These are phyloP conservation scores for Trichoderma aggressivum DNA, from an alignment of 2,329 filamentous ascomycete species.

Conservation along the genomic window DNA sequence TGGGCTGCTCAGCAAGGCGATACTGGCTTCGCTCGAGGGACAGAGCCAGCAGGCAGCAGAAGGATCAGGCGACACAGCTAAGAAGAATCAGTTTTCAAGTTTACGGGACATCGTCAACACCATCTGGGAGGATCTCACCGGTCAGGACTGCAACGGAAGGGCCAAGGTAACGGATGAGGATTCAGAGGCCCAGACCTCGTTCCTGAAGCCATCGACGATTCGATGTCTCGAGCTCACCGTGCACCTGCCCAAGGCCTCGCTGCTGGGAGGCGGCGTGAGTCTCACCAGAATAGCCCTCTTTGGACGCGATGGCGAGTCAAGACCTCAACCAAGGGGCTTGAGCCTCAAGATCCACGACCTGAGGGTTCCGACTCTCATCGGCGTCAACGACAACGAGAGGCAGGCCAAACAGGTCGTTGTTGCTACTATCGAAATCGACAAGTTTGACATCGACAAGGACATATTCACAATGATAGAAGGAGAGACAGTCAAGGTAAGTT, in stretches of 20 bases:
- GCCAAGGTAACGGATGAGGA: not conserved
- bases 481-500: slow-evolving; percentile 58
- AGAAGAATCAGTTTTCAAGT: not conserved
- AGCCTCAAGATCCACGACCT: slow-evolving; percentile 54
- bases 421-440: slow-evolving; percentile 60
- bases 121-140: slow-evolving; percentile 35
- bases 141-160: slow-evolving; percentile 22
- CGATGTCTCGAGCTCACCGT: slow-evolving; percentile 51
- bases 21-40: slow-evolving; percentile 48
- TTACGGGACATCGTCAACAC: slow-evolving; percentile 24
- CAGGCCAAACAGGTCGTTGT: slow-evolving; percentile 63
- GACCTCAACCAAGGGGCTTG: slow-evolving; percentile 28
- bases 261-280: slow-evolving; percentile 60
- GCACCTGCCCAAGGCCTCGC: slow-evolving; percentile 63
- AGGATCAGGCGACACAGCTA: not conserved
- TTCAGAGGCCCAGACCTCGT: slow-evolving; percentile 23
- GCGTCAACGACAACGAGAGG: slow-evolving; percentile 70
- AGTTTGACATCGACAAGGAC: slow-evolving; percentile 45
- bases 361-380: slow-evolving; percentile 64
- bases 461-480: slow-evolving; percentile 55
- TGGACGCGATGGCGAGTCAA: slow-evolving; percentile 25
- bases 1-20: slow-evolving; percentile 63
- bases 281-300: slow-evolving; percentile 47
- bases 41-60: not conserved
- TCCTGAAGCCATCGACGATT: slow-evolving; percentile 36